Base-by-base conservation (phyloP, 2,329 filamentous ascomycete species). In the Fonsecaea nubica region DNA sequence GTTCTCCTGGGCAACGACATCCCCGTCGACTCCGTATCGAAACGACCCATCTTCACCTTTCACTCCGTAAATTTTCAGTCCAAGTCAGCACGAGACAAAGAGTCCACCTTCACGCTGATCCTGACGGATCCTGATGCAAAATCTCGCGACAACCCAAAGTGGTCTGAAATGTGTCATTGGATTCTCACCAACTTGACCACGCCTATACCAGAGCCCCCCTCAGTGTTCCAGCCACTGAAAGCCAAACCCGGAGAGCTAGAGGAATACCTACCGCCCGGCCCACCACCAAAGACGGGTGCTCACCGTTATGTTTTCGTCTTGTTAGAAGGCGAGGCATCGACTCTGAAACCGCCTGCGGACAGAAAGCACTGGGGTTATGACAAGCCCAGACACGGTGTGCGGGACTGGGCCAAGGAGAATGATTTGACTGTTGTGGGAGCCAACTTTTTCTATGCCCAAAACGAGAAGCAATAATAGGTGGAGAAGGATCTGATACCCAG, bases 111-210 rank as follows among this genome's bases (percentile, higher is more conserved):
- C 65, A 82, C 82, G 3, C 67, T 87, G 57, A 79, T 81, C 12
- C 76, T 87, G 3, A 87, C 85, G 1, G 85, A 88, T 72, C 86
- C 86, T 0, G 85, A 88, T 74, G 85, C 85, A 12, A 84, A 83
- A 2, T 83, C 80, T 9, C 80, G 81, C 53, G 76, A 82, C 1
- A 74, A 87, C 67, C 84, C 85, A 1, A 78, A 84, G 62, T 86
- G 84, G 84, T 80, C 79, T 21, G 83, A 88, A 68, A 83, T 87
- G 76, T 87, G 85, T 72, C 86, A 87, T 73, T 87, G 84, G 84
- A 75, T 80, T 68, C 70, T 75, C 1, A 73, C 71, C 33, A 75
- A 75, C 48, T 57, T 76, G 54, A 74, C 73, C 21, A 68, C 35
- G 45, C 65, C 66, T 12, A 52, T 64, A n/a, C 42, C 64, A 25